Evolutionary conservation across 1,139 yeast genomes (phyloP).

Genomic region (Komagataea norvegica): DNA sequence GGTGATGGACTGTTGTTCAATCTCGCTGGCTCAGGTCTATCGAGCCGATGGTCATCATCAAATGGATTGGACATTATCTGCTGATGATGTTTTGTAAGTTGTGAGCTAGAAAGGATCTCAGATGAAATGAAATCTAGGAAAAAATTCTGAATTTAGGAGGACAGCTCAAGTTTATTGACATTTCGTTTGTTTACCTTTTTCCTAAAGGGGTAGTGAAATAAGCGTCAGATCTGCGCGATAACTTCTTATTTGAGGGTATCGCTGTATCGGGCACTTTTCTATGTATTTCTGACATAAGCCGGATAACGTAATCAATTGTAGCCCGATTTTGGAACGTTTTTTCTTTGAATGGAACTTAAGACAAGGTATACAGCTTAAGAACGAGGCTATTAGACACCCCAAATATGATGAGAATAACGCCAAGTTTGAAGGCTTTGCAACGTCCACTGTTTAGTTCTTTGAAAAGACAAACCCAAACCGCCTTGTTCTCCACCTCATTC

Average conservation of each 20-base stretch:
- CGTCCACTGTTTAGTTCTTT: neutral
- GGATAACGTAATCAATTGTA: too few relatives aligned
- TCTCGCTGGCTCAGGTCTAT: slow-evolving; percentile 22
- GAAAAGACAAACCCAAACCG: neutral
- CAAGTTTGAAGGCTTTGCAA: slow-evolving; percentile 3
- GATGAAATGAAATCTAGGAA: too few relatives aligned
- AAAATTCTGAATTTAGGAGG: neutral
- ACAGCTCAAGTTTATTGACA: slow-evolving; percentile 14
- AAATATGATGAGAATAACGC: slow-evolving; percentile 6
- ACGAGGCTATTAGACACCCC: neutral
- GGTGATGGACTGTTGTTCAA: slow-evolving; percentile 20
- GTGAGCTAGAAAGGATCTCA: neutral
- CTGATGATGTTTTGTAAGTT: neutral
- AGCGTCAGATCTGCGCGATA: too few relatives aligned
- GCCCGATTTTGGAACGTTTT: slow-evolving; percentile 6
- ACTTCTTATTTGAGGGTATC: too few relatives aligned
- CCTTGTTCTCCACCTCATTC: slow-evolving; percentile 16
- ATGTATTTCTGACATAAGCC: too few relatives aligned
- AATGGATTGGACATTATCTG: slow-evolving; percentile 22
- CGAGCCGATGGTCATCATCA: slow-evolving; percentile 20
- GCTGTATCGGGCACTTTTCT: too few relatives aligned
- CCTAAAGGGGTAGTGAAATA: neutral
- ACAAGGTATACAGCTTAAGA: neutral
- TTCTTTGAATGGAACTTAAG: neutral
- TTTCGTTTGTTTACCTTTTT: slow-evolving; percentile 1